These are phyloP conservation scores for Trifolium repens DNA, from an alignment of 306 rosid species.

Conservation along the genomic window DNA sequence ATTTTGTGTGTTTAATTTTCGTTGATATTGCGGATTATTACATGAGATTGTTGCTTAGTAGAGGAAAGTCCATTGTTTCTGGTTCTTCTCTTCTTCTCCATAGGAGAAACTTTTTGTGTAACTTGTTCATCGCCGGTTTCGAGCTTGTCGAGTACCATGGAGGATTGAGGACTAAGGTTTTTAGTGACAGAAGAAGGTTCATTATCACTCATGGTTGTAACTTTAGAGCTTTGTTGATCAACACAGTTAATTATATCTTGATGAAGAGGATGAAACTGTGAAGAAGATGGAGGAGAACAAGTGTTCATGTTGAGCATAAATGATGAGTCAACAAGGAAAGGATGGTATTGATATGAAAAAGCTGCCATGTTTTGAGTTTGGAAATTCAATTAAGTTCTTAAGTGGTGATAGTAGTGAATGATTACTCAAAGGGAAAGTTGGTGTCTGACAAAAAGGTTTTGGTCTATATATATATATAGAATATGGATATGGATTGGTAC, in stretches of 20 bases:
- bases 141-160: constrained; percentile 64
- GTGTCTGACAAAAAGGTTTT: constrained; percentile 46
- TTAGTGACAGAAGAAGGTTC: constrained; percentile 61
- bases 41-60: constrained; percentile 57
- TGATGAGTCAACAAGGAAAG: constrained; percentile 58
- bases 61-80: constrained; percentile 49
- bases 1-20: background rate
- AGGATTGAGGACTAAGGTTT: constrained; percentile 62
- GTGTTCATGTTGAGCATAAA: constrained; percentile 46
- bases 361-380: constrained; percentile 58
- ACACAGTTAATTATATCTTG: constrained; percentile 48
- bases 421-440: constrained; percentile 40
- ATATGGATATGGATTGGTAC: background rate
- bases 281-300: background rate
- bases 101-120: constrained; percentile 48
- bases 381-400: constrained; percentile 33
- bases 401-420: background rate
- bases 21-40: constrained; percentile 8
- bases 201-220: constrained; percentile 45
- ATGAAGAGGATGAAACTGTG: constrained; percentile 46
- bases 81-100: constrained; percentile 56
- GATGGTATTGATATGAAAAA: constrained; percentile 63
- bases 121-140: constrained; percentile 69
- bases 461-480: constrained; percentile 52
- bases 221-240: constrained; percentile 50